phyloP scores from a whole-genome alignment of 257 asterid species.

The Solanum neorickii region DNA sequence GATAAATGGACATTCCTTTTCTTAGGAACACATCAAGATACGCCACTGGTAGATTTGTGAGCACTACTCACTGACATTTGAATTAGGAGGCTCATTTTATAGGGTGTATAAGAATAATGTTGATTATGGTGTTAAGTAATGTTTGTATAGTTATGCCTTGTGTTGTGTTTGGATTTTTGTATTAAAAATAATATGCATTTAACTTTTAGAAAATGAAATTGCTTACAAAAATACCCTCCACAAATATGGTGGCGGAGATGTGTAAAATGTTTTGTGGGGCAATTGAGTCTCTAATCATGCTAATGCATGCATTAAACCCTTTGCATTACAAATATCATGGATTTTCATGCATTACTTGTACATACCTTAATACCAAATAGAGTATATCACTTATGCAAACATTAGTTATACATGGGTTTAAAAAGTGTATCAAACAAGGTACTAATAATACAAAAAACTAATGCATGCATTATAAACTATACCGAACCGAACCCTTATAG shows the following conservation, averaged over 20 bases:
- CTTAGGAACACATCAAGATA: background rate
- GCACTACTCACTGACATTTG: background rate
- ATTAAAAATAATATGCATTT: background rate
- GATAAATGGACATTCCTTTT: background rate
- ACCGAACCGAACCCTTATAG: background rate
- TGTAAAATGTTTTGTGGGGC: background rate
- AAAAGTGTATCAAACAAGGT: background rate
- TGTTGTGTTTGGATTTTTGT: background rate
- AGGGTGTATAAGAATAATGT: background rate
- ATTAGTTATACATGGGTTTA: background rate
- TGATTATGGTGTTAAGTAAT: background rate
- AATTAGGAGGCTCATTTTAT: background rate
- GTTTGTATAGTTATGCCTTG: background rate
- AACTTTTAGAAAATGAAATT: background rate
- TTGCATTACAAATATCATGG: background rate
- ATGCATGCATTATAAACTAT: background rate
- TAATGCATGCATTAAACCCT: background rate
- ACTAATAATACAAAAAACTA: background rate
- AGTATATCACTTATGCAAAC: background rate
- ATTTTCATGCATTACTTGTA: background rate
- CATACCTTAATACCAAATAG: background rate
- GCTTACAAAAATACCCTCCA: background rate
- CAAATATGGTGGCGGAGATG: background rate
- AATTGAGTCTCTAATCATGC: background rate
- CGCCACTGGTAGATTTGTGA: background rate